A percentile compares a stretch with the other conserved stretches of the same genome.
Evolutionary conservation across 1,139 yeast species (phyloP).

Genomic region (Geotrichum australiense): DNA sequence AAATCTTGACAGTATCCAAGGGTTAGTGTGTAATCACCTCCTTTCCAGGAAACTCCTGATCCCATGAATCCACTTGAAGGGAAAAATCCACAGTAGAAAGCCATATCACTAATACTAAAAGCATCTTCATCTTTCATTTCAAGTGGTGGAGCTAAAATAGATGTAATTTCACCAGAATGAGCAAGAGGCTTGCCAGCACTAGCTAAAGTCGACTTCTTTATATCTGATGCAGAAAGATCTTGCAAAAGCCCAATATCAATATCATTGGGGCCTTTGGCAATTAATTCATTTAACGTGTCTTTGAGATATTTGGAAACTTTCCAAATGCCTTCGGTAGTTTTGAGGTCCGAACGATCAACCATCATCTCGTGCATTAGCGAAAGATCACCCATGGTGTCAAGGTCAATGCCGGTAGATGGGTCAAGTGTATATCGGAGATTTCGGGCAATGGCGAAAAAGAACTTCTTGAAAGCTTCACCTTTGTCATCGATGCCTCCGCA

Average conservation of each 20-base stretch:
- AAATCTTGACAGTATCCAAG: no score
- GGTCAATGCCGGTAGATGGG: background rate
- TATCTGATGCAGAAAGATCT: no score
- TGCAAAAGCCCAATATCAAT: background rate
- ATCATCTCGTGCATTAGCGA: background rate
- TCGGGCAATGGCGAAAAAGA: background rate
- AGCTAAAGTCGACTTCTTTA: no score
- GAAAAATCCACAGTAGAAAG: no score
- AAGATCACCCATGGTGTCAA: background rate
- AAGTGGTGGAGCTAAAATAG: no score
- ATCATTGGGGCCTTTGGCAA: background rate
- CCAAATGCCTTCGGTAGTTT: background rate
- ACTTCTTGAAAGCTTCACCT: conserved; percentile 3
- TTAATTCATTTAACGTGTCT: background rate
- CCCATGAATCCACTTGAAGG: no score
- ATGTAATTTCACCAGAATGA: no score
- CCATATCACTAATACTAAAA: no score
- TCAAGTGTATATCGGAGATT: background rate
- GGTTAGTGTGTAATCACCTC: no score
- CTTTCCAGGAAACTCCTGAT: no score
- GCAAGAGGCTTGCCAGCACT: no score
- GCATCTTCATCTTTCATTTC: no score
- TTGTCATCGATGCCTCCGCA: conserved; percentile 9
- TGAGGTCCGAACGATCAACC: background rate
- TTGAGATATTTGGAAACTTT: background rate